Percentiles rank a stretch among this genome's conserved stretches.
phyloP scores from a whole-genome alignment of 164 flowering plant species.

The Nymphaea colorata region DNA sequence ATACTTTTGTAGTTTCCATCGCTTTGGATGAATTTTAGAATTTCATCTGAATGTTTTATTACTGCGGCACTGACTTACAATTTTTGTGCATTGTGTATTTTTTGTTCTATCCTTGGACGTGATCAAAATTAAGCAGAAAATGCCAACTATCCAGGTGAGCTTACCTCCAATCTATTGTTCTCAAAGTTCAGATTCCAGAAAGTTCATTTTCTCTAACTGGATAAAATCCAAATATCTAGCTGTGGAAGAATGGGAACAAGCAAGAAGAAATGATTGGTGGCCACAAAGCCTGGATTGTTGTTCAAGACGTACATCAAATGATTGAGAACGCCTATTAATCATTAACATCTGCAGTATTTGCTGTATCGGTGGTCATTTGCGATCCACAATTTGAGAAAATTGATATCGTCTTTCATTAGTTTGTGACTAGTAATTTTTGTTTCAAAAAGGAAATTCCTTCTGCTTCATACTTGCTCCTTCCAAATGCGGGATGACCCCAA shows the following conservation, averaged over 20 bases:
- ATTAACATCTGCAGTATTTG: not conserved
- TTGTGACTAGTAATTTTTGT: not conserved
- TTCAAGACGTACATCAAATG: conserved; percentile 70
- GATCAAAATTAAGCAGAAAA: conserved; percentile 46
- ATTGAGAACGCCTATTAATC: conserved; percentile 32
- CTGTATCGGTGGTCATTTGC: not conserved
- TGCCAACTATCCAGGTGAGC: conserved; percentile 86
- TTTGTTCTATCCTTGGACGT: not conserved
- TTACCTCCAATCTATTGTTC: not conserved
- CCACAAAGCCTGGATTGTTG: conserved; percentile 70
- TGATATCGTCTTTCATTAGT: not conserved
- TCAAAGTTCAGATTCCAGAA: not conserved
- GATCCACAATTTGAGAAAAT: not conserved
- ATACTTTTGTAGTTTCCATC: not conserved
- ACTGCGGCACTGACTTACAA: not conserved
- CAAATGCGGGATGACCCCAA: too few relatives aligned
- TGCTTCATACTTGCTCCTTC: not conserved
- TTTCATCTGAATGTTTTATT: not conserved
- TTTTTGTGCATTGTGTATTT: not conserved
- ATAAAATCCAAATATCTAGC: conserved; percentile 22
- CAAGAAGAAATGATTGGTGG: conserved; percentile 80
- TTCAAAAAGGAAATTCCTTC: not conserved
- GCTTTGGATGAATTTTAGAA: not conserved
- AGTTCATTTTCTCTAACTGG: conserved; percentile 2
- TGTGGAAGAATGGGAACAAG: conserved; percentile 69